Evolutionary conservation across 257 asterid species (phyloP), one percentile per base, ranked within the genome.

Genomic region (Fraxinus excelsior): DNA sequence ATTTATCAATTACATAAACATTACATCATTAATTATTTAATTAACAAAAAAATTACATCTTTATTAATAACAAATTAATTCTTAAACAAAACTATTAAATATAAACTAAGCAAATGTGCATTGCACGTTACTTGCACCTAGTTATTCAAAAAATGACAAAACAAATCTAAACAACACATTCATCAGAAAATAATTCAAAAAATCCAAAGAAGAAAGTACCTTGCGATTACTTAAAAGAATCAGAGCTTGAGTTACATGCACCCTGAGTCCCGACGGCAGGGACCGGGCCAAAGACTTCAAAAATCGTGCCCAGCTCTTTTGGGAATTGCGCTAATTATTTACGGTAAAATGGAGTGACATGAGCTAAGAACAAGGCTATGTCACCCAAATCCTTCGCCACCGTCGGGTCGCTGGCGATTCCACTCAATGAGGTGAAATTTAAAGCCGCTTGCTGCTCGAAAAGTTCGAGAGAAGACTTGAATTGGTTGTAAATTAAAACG

Each of bases 391-490:
- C 92, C 88, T 91, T 93, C 13, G 97, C 87, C 2, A 93, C 90
- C 5, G 90, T 73, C 1, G 89, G 46, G 81, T 91, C 99, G 14
- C 88, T 80, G 3, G 88, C 77, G 64, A 89, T 87, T 58, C 99
- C 98, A 62, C 90, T 91, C 10, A 88, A 79, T 6, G 99, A 91
- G 74, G 94, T 90, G 86, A 90, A 93, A 77, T 86, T 93, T 72
- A 88, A 73, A 2, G 96, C 96, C 0, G 98, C 91, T 82, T 95
- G 97, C 73, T 90, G 92, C 84, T 88, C 85, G 69, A 93, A 95
- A 28, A 91, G 91, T 71, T 91, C 97, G n/a, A 93, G 84, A 10
- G 94, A 90, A 0, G 97, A 89, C 80, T 90, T 89, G 86, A 93
- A 95, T 79, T 93, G 98, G 44, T 72, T 82, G 88, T 91, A 91